Conservation (phyloP, 148 eudicot species). For the Fagopyrum homotropicum region DNA sequence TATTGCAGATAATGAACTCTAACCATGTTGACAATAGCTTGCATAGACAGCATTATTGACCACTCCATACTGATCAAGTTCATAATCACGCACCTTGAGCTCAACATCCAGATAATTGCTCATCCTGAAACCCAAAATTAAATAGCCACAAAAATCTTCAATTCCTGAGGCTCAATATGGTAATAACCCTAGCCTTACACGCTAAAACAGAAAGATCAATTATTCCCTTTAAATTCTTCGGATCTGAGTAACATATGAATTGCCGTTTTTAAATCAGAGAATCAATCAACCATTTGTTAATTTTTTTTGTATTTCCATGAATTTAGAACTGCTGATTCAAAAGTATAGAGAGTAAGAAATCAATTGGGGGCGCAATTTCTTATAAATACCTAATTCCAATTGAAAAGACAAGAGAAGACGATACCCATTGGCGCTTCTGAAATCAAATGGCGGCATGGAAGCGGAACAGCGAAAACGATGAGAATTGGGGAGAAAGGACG, state of each 20-base stretch:
- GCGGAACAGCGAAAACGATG: not conserved
- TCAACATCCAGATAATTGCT: slow-evolving; percentile 49
- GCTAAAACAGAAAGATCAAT: no score
- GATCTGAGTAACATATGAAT: not conserved
- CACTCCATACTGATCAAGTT: slow-evolving; percentile 91
- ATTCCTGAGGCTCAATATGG: not conserved
- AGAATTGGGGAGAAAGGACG: not conserved
- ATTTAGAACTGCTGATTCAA: not conserved
- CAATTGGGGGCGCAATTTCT: not conserved
- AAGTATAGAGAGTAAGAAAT: not conserved
- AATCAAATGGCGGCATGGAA: slow-evolving; percentile 32
- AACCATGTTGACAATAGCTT: slow-evolving; percentile 86
- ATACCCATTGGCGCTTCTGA: slow-evolving; percentile 49
- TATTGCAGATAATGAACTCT: not conserved
- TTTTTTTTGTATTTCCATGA: not conserved
- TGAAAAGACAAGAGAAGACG: not conserved
- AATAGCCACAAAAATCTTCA: not conserved
- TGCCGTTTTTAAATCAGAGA: not conserved
- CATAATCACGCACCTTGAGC: slow-evolving; percentile 78
- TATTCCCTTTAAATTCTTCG: not conserved
- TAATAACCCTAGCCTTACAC: no score
- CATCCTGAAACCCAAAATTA: slow-evolving; percentile 40
- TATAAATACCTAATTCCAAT: not conserved
- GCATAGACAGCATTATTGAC: slow-evolving; percentile 90
- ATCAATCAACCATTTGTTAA: not conserved